Evolutionary conservation across 352 stramenopile species (phyloP).

Genomic region (Globisporangium barbulae): DNA sequence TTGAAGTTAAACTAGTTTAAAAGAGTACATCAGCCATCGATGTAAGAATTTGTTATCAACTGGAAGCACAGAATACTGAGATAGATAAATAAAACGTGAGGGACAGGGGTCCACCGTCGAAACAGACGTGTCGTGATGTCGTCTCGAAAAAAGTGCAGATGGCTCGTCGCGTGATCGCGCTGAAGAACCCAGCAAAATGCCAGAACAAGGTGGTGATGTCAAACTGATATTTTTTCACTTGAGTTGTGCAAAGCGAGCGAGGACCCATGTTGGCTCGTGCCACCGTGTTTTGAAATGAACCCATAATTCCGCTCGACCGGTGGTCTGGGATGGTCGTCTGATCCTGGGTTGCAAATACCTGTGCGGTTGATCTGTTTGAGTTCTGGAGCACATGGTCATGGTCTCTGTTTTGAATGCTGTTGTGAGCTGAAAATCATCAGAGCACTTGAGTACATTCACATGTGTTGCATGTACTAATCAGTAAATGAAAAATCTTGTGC

Average conservation of each 20-base stretch:
- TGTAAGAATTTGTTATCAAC: no score
- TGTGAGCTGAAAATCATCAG: not conserved
- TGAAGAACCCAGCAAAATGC: not conserved
- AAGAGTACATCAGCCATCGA: not conserved
- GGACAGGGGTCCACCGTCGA: constrained; percentile 4
- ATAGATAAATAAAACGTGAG: not conserved
- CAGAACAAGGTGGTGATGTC: not conserved
- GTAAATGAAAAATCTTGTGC: not conserved
- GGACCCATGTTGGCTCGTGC: not conserved
- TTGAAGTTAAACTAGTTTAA: not conserved
- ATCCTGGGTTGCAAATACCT: not conserved
- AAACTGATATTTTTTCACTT: not conserved
- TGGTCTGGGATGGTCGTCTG: not conserved
- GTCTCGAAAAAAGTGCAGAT: constrained; percentile 1
- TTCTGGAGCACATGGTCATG: not conserved
- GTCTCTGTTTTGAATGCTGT: not conserved
- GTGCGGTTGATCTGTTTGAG: not conserved
- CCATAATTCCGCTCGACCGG: not conserved
- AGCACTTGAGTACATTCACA: not conserved
- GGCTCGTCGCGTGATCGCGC: constrained; percentile 1
- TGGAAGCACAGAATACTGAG: not conserved
- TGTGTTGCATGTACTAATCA: not conserved
- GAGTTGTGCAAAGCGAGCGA: not conserved
- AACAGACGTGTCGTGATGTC: constrained; percentile 8
- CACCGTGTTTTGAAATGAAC: constrained; percentile 7